Conservation (phyloP, 441 rosid species). For the Mallotus japonicus region DNA sequence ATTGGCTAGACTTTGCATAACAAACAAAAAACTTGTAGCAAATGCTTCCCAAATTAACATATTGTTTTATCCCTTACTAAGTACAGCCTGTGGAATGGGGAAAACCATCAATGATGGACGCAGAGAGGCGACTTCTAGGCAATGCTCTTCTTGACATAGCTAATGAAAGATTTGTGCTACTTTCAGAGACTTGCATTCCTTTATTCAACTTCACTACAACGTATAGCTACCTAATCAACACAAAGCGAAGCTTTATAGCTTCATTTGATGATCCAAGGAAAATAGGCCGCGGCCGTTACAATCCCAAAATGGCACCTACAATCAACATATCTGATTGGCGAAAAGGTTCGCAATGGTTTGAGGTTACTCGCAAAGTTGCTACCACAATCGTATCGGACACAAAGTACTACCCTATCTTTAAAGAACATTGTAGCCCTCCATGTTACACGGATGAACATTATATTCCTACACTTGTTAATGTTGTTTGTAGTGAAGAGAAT, state of each 20-base stretch:
- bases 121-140: conserved; percentile 75
- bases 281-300: conserved; percentile 74
- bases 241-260: conserved; percentile 60
- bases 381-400: conserved; percentile 54
- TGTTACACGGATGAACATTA: conserved; percentile 85
- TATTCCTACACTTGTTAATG: conserved; percentile 71
- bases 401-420: conserved; percentile 51
- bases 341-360: conserved; percentile 93
- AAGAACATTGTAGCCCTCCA: conserved; percentile 61
- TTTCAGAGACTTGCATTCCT: conserved; percentile 82
- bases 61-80: neutral
- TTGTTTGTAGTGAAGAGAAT: conserved; percentile 36
- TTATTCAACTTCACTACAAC: conserved; percentile 64
- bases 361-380: conserved; percentile 59
- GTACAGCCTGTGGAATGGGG: conserved; percentile 78
- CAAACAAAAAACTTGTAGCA: too few relatives aligned
- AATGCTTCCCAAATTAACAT: neutral
- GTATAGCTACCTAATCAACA: conserved; percentile 55
- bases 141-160: conserved; percentile 71
- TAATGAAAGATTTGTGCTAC: conserved; percentile 69
- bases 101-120: conserved; percentile 75
- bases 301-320: conserved; percentile 56
- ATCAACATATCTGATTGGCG: conserved; percentile 73
- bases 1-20: too few relatives aligned
- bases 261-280: conserved; percentile 79